phyloP scores from a whole-genome alignment of 176 grass and related monocot genomes.

The Musa itinerans region DNA sequence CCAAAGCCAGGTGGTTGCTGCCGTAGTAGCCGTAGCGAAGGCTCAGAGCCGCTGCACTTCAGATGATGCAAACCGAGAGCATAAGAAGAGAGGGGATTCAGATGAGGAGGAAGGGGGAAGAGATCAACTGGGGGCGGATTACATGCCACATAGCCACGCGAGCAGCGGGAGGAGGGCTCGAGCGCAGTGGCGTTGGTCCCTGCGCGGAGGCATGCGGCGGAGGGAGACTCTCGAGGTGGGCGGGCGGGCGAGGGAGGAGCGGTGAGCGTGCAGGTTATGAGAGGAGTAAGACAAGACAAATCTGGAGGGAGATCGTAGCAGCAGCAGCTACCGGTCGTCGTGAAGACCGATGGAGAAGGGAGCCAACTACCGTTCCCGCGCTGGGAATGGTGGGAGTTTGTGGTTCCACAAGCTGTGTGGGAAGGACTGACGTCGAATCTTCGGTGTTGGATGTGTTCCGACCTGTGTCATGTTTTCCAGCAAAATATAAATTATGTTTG shows the following conservation, averaged over 20 bases:
- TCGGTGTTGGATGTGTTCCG: too few species aligned
- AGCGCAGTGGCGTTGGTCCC: neutral
- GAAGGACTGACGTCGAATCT: too few species aligned
- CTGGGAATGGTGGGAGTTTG: too few species aligned
- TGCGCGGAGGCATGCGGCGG: neutral
- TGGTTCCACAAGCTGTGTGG: too few species aligned
- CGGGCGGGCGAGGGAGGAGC: neutral
- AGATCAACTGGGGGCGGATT: neutral
- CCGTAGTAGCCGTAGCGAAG: constrained; percentile 27
- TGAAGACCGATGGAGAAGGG: too few species aligned
- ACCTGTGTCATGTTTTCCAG: too few species aligned
- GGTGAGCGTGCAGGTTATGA: neutral
- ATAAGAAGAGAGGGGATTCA: neutral
- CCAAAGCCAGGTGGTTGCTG: constrained; percentile 6
- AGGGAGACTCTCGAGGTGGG: neutral
- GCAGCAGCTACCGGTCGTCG: too few species aligned
- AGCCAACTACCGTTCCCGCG: too few species aligned
- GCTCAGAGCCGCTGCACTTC: constrained; percentile 30
- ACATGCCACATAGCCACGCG: constrained; percentile 29
- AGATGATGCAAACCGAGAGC: neutral
- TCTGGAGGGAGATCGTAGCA: too few species aligned
- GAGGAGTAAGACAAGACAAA: neutral
- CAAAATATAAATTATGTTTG: too few species aligned
- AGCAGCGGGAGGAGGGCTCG: constrained; percentile 24
- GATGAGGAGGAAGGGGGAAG: neutral